Base-by-base conservation (phyloP, 2,329 filamentous ascomycete genomes). In the Botrytis squamosa region DNA sequence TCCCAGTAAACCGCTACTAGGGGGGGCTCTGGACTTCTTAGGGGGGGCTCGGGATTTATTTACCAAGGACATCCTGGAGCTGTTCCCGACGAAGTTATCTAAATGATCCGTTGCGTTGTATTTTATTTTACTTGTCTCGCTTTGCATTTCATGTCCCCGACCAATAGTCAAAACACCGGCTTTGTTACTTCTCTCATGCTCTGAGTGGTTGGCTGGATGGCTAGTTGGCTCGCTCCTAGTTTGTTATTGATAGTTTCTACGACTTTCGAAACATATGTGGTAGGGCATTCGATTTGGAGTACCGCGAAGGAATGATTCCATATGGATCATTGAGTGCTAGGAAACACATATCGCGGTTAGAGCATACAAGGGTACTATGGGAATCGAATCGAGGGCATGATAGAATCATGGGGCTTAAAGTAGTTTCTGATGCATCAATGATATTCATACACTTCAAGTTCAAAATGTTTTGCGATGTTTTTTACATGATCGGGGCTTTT, bases 271-370 rank as follows among this genome's bases (percentile, higher is more conserved):
- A 18, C 8, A 1, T 6, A 55, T 55, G 14, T 18, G n/a, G 5
- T 8, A 55, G n/a, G 5, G 14, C 0, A 16, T 8, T 18, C 25
- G 4, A 12, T 16, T 16, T 16, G 4, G 22, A 52, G 49, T n/a
- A 52, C 0, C 4, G 22, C 22, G 49, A 14, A 5, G 9, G 10
- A n/a, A 52, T 14, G 4, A n/a, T 52, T n/a, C 12, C 10, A n/a
- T 55, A 29, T 14, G 6, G 0, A 29, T 29, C 0, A 55, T 6
- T 4, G 6, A 6, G 14, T 14, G n/a, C n/a, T n/a, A 55, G 52
- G 1, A 55, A 55, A 29, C 3, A 16, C 6, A 18, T 7, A 8
- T 29, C 0, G 14, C 25, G 5, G n/a, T 29, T 29, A 3, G 0
- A 18, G n/a, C 52, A 57, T 18, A 57, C 0, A 57, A 57, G 1